Conservation (phyloP, 164 flowering plant genomes). For the Platanus orientalis region DNA sequence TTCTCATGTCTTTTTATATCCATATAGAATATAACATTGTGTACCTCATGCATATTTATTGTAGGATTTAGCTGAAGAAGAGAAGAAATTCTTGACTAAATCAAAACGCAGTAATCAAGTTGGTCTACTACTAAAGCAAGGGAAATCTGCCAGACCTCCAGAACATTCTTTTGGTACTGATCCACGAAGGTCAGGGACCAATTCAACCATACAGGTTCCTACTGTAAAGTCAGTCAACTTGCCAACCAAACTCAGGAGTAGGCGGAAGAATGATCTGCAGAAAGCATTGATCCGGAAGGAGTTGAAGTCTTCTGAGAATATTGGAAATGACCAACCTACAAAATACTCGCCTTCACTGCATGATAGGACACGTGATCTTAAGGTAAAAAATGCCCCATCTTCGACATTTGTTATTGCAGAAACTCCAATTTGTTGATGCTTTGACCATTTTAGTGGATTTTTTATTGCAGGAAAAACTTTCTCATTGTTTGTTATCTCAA, state of each 20-base stretch:
- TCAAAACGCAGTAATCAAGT: slow-evolving; percentile 33
- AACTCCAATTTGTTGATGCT: background rate
- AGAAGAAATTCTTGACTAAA: slow-evolving; percentile 31
- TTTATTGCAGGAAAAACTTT: slow-evolving; percentile 55
- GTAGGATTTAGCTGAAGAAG: slow-evolving; percentile 42
- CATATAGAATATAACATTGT: too few species aligned
- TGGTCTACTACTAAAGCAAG: slow-evolving; percentile 33
- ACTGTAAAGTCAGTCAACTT: slow-evolving; percentile 28
- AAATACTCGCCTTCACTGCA: slow-evolving; percentile 22
- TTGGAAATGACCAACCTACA: slow-evolving; percentile 25
- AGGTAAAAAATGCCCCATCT: slow-evolving; percentile 30
- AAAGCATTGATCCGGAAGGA: slow-evolving; percentile 33
- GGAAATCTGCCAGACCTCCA: slow-evolving; percentile 28
- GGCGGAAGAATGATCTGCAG: slow-evolving; percentile 54
- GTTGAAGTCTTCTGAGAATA: slow-evolving; percentile 30
- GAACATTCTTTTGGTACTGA: slow-evolving; percentile 43
- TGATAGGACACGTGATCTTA: slow-evolving; percentile 35
- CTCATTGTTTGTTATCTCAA: slow-evolving; percentile 53
- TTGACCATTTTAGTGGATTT: background rate
- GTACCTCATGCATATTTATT: background rate
- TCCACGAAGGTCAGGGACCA: slow-evolving; percentile 34
- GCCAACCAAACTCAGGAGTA: slow-evolving; percentile 57
- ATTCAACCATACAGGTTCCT: slow-evolving; percentile 34
- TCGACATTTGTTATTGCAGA: background rate
- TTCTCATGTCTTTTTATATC: too few species aligned